These are phyloP conservation scores for Lentinula aciculospora DNA, from an alignment of 768 basidiomycete species.

Conservation along the genomic window DNA sequence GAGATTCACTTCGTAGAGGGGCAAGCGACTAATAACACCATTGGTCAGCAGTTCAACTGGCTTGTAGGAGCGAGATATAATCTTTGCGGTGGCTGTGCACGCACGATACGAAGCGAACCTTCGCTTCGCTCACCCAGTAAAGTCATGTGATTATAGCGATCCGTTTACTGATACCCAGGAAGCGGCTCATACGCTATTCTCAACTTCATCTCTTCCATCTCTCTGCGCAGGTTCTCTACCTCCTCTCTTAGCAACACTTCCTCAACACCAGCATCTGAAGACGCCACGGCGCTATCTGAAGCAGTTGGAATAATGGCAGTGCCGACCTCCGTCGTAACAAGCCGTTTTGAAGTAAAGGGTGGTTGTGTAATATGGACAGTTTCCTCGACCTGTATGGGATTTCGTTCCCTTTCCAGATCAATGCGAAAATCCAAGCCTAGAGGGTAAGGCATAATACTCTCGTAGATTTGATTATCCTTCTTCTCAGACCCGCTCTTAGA, in stretches of 20 bases:
- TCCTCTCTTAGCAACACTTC: slow-evolving; percentile 6
- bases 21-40: no score
- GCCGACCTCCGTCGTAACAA: no score
- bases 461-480: background rate
- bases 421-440: background rate
- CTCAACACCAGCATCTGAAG: background rate
- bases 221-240: slow-evolving; percentile 10
- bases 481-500: background rate
- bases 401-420: background rate
- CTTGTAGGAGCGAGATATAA: no score
- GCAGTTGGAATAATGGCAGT: no score
- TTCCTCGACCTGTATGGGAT: background rate
- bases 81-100: no score
- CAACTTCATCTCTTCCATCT: slow-evolving; percentile 11
- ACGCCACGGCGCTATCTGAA: background rate
- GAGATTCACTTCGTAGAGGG: no score
- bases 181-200: slow-evolving; percentile 8
- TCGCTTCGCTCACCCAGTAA: no score
- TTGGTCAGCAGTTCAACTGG: no score
- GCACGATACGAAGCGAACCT: no score
- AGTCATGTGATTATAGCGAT: no score
- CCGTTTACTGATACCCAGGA: slow-evolving; percentile 6
- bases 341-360: background rate
- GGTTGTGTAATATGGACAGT: background rate
- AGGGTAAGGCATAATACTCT: background rate